Percentiles rank a stretch among this genome's conserved stretches.
Evolutionary conservation across 805 yeast species (phyloP).

Genomic region (Danielia reshetovae): DNA sequence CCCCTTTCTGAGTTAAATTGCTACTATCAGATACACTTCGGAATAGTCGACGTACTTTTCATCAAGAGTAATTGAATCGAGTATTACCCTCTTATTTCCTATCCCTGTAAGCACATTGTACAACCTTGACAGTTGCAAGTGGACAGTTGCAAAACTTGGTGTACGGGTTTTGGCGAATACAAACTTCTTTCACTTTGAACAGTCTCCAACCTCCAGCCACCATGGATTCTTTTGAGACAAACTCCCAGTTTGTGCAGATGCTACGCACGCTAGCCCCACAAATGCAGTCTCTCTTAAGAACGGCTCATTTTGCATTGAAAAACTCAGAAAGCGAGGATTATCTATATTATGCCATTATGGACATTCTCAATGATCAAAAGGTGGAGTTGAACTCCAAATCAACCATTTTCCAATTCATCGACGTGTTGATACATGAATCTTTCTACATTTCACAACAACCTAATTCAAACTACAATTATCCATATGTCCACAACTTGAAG

Average conservation of each 20-base stretch:
- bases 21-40: too few relatives aligned
- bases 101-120: too few relatives aligned
- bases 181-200: slow-evolving; percentile 11
- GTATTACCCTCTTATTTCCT: too few relatives aligned
- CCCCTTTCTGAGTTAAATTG: too few relatives aligned
- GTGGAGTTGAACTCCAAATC: slow-evolving; percentile 59
- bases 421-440: slow-evolving; percentile 48
- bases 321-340: slow-evolving; percentile 62
- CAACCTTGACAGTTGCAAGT: too few relatives aligned
- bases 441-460: slow-evolving; percentile 31
- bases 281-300: slow-evolving; percentile 43
- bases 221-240: slow-evolving; percentile 90
- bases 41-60: too few relatives aligned
- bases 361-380: slow-evolving; percentile 44
- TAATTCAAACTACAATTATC: slow-evolving; percentile 32
- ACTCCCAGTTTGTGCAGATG: slow-evolving; percentile 67
- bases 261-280: slow-evolving; percentile 66
- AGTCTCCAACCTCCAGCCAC: slow-evolving; percentile 3
- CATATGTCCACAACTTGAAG: slow-evolving; percentile 34
- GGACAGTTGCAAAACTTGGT: too few relatives aligned
- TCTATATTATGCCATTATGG: slow-evolving; percentile 62
- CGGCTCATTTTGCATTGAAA: slow-evolving; percentile 54
- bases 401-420: slow-evolving; percentile 67
- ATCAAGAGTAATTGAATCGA: too few relatives aligned
- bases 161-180: slow-evolving; percentile 2